Conservation (phyloP, 2,329 filamentous ascomycete species). For the Sclerotinia borealis region DNA sequence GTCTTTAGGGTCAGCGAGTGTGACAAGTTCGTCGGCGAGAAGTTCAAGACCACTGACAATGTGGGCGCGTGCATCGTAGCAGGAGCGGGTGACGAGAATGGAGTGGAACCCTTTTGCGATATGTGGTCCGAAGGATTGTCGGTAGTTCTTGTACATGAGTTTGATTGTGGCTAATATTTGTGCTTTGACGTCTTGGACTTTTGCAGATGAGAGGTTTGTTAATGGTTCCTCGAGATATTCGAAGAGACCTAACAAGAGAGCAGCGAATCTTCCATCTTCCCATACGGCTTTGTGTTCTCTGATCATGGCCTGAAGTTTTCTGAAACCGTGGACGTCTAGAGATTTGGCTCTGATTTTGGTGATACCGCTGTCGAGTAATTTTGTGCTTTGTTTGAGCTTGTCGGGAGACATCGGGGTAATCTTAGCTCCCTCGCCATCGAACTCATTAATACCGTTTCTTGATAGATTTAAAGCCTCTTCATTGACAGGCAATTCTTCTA, state of each 20-base stretch:
- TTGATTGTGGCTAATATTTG: conserved; percentile 71
- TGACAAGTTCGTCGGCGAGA: conserved; percentile 65
- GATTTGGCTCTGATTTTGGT: conserved; percentile 63
- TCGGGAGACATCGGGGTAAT: conserved; percentile 39
- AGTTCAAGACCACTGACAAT: conserved; percentile 70
- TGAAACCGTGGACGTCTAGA: conserved; percentile 76
- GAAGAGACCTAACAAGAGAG: conserved; percentile 61
- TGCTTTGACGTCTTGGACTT: conserved; percentile 65
- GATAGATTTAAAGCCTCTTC: conserved; percentile 37
- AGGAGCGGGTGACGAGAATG: conserved; percentile 57
- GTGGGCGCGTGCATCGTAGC: conserved; percentile 63
- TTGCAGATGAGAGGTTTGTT: conserved; percentile 50
- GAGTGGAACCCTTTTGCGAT: conserved; percentile 62
- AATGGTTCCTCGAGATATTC: conserved; percentile 63
- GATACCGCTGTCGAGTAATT: conserved; percentile 68
- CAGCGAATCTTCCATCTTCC: conserved; percentile 61
- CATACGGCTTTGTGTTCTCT: conserved; percentile 60
- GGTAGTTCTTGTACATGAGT: conserved; percentile 62
- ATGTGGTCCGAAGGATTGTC: conserved; percentile 60
- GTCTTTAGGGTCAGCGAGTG: conserved; percentile 56
- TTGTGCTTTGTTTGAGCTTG: conserved; percentile 50
- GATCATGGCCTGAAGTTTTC: conserved; percentile 68
- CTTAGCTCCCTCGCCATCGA: conserved; percentile 18
- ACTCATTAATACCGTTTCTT: conserved; percentile 17
- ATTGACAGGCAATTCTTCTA: conserved; percentile 56